phyloP scores from a whole-genome alignment of 164 flowering plant species.

The Tetracentron sinense region DNA sequence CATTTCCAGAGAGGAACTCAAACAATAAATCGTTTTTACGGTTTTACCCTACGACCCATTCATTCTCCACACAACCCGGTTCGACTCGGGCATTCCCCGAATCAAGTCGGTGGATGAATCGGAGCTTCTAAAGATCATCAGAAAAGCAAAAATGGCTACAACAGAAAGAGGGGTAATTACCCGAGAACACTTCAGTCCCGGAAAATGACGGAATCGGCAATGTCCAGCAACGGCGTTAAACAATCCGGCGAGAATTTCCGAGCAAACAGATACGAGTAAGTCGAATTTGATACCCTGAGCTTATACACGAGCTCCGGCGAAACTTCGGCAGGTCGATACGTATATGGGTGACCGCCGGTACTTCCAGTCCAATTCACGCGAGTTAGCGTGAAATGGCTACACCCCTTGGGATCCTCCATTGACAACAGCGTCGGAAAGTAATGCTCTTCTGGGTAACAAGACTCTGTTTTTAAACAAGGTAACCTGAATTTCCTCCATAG shows the following conservation, averaged over 20 bases:
- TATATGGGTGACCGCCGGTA: conserved; percentile 71
- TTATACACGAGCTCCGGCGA: conserved; percentile 45
- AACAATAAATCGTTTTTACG: too few species aligned
- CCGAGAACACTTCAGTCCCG: conserved; percentile 41
- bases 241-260: conserved; percentile 81
- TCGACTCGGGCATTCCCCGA: too few species aligned
- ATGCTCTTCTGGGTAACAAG: conserved; percentile 95
- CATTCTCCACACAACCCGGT: too few species aligned
- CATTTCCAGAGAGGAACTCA: too few species aligned
- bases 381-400: conserved; percentile 61
- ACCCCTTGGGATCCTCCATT: conserved; percentile 70
- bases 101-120: too few species aligned
- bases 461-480: conserved; percentile 56
- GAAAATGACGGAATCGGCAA: conserved; percentile 64
- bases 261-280: conserved; percentile 64
- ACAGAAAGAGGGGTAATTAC: too few species aligned
- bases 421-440: conserved; percentile 82
- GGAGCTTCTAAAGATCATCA: too few species aligned
- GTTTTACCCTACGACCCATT: too few species aligned
- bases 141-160: too few species aligned
- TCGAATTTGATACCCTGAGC: conserved; percentile 60
- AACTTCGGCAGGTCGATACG: conserved; percentile 52
- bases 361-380: conserved; percentile 88
- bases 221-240: conserved; percentile 53
- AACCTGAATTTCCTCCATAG: conserved; percentile 76